phyloP scores from a whole-genome alignment of 768 basidiomycete genomes.

The Leccinum broughii region DNA sequence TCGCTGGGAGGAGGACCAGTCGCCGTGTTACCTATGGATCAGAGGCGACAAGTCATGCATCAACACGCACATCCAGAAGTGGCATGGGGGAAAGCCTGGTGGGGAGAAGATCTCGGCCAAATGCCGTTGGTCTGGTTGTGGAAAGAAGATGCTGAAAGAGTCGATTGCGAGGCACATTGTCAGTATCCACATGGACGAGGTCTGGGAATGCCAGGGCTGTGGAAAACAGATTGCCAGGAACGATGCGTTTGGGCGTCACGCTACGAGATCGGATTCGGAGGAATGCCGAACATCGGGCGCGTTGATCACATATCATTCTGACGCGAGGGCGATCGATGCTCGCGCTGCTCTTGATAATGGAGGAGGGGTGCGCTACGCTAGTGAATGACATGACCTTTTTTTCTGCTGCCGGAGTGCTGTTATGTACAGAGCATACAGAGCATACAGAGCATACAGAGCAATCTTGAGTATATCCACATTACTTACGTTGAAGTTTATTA shows the following conservation, averaged over 20 bases:
- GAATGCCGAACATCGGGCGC: constrained; percentile 11
- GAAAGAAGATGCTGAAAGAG: constrained; percentile 23
- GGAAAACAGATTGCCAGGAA: constrained; percentile 10
- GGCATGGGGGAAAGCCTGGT: constrained; percentile 14
- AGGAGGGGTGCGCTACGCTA: neutral
- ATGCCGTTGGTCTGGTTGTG: constrained; percentile 20
- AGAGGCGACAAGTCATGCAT: constrained; percentile 17
- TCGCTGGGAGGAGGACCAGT: too few species aligned
- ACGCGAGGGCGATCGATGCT: constrained; percentile 4
- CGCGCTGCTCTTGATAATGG: constrained; percentile 8
- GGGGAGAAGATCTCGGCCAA: constrained; percentile 8
- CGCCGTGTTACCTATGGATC: too few species aligned
- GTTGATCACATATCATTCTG: constrained; percentile 10
- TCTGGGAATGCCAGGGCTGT: constrained; percentile 19
- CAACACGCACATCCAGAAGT: constrained; percentile 15
- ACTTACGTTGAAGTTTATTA: too few species aligned
- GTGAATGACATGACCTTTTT: neutral
- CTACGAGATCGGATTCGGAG: neutral
- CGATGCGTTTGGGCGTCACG: constrained; percentile 15
- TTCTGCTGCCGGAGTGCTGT: too few species aligned
- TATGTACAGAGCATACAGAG: too few species aligned
- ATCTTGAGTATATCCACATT: neutral
- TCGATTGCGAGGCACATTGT: constrained; percentile 22
- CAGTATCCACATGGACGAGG: constrained; percentile 16
- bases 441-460: too few species aligned